Conservation (phyloP, 2,329 filamentous ascomycete species). For the Tolypocladium capitatum region DNA sequence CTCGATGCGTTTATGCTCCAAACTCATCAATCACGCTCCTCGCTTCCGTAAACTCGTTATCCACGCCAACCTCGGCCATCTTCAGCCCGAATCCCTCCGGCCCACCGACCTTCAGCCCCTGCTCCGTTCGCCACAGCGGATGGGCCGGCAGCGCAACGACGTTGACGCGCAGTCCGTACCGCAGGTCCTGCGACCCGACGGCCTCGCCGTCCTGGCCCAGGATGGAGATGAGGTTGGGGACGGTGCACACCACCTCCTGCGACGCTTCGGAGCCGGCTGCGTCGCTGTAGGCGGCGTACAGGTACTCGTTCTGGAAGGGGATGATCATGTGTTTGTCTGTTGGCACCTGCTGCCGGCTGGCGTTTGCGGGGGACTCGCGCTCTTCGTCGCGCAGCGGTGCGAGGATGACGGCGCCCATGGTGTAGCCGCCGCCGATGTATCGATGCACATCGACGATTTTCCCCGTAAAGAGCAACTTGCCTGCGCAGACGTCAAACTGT, state of each 20-base stretch:
- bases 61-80: constrained; percentile 2
- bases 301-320: constrained; percentile 28
- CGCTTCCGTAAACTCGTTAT: background rate
- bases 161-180: constrained; percentile 35
- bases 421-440: constrained; percentile 25
- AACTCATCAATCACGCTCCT: constrained; percentile 6
- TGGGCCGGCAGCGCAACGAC: constrained; percentile 37
- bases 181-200: constrained; percentile 34
- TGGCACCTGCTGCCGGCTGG: constrained; percentile 4
- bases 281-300: constrained; percentile 23
- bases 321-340: constrained; percentile 21
- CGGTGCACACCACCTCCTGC: constrained; percentile 19
- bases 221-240: constrained; percentile 23
- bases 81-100: constrained; percentile 17
- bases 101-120: constrained; percentile 19
- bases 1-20: background rate
- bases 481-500: constrained; percentile 18
- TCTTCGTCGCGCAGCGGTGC: constrained; percentile 19
- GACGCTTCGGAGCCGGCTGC: constrained; percentile 14
- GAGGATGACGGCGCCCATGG: constrained; percentile 24
- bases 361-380: constrained; percentile 8
- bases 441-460: constrained; percentile 27
- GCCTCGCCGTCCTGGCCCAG: constrained; percentile 32
- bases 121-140: constrained; percentile 32
- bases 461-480: constrained; percentile 23